A percentile compares a stretch with the other conserved stretches of the same genome.
These are phyloP conservation scores for Hymenoscyphus fructigenus DNA, from an alignment of 2,329 filamentous ascomycete species.

Conservation along the genomic window DNA sequence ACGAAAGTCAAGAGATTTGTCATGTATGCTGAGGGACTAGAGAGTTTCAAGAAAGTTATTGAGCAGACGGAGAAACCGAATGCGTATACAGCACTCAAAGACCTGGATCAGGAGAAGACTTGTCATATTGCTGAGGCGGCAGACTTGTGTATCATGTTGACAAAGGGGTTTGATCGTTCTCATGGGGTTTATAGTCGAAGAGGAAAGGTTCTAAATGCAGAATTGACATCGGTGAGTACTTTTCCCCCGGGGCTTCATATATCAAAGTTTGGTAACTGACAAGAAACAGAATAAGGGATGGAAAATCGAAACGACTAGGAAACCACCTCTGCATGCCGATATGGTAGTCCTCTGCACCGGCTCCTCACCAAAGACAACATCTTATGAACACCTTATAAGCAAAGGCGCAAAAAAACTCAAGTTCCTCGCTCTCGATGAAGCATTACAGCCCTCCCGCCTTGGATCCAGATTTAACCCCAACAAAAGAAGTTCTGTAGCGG, in stretches of 20 bases:
- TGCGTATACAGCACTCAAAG: constrained; percentile 52
- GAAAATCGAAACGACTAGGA: constrained; percentile 36
- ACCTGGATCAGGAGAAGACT: constrained; percentile 54
- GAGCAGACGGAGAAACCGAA: constrained; percentile 48
- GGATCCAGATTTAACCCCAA: constrained; percentile 41
- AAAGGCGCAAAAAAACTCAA: no score
- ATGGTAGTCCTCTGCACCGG: constrained; percentile 58
- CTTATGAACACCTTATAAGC: no score
- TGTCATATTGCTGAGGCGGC: constrained; percentile 58
- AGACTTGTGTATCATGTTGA: constrained; percentile 50
- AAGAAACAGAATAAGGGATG: constrained; percentile 33
- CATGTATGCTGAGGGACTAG: constrained; percentile 53
- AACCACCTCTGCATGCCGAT: constrained; percentile 14
- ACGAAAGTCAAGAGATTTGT: constrained; percentile 61
- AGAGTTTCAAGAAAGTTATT: constrained; percentile 52
- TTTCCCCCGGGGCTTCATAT: background rate
- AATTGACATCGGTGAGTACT: constrained; percentile 38
- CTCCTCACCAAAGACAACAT: constrained; percentile 41
- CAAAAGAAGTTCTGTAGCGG: constrained; percentile 47
- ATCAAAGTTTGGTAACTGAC: constrained; percentile 9
- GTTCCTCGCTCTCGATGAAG: constrained; percentile 53
- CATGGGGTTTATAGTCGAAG: constrained; percentile 41
- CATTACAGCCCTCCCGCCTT: constrained; percentile 53
- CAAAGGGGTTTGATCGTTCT: constrained; percentile 43
- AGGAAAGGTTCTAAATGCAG: constrained; percentile 42